phyloP scores from a whole-genome alignment of 1,284 basidiomycete genomes.

The Rhodotorula sp. region DNA sequence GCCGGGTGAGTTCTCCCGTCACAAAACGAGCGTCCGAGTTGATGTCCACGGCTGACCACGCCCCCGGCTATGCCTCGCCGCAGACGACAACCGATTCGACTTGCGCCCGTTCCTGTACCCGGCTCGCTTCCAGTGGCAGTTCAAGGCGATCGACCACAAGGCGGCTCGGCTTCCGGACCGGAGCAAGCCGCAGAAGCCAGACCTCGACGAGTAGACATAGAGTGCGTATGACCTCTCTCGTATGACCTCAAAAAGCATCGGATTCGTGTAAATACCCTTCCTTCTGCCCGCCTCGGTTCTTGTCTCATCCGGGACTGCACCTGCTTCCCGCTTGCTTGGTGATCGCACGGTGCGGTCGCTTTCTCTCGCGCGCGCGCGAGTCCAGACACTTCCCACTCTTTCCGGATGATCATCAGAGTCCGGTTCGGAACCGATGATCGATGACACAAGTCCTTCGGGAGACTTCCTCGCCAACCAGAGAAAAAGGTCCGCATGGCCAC shows the following conservation, averaged over 20 bases:
- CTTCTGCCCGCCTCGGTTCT: too few relatives aligned
- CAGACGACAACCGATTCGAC: slow-evolving; percentile 96
- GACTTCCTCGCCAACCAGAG: too few relatives aligned
- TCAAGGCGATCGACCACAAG: slow-evolving; percentile 78
- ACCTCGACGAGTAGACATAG: neutral
- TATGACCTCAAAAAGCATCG: too few relatives aligned
- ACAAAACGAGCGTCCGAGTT: neutral
- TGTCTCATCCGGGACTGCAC: too few relatives aligned
- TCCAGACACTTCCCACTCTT: too few relatives aligned
- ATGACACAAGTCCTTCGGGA: too few relatives aligned
- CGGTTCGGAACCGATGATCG: too few relatives aligned
- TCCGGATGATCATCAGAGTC: too few relatives aligned
- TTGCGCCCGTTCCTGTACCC: slow-evolving; percentile 95
- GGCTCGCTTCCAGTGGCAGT: slow-evolving; percentile 92
- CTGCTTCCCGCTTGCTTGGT: too few relatives aligned
- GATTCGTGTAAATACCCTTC: too few relatives aligned
- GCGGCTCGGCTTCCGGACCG: slow-evolving; percentile 13
- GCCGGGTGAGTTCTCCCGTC: slow-evolving; percentile 14
- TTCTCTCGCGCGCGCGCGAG: too few relatives aligned
- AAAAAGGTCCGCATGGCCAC: slow-evolving; percentile 10
- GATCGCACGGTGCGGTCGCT: too few relatives aligned
- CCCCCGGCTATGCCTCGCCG: neutral
- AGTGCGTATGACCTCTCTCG: neutral
- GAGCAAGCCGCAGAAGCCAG: slow-evolving; percentile 1
- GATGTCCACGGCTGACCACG: slow-evolving; percentile 65